These are phyloP conservation scores for Rugonectria rugulosa DNA, from an alignment of 2,329 filamentous ascomycete species.

Conservation along the genomic window DNA sequence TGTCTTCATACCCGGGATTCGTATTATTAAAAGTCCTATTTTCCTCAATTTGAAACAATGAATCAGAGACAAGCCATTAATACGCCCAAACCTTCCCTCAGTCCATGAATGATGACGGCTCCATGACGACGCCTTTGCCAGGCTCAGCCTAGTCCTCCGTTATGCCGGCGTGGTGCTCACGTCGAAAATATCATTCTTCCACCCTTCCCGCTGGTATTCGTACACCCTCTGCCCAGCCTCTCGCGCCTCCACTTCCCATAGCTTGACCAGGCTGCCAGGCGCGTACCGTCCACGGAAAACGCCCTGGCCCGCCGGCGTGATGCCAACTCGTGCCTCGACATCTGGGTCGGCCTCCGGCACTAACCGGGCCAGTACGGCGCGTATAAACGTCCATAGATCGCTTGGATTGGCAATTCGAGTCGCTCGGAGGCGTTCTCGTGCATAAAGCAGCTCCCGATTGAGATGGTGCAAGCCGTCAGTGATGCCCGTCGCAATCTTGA, in stretches of 20 bases:
- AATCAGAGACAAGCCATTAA: no score
- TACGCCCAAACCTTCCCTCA: no score
- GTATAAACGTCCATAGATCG: constrained; percentile 82
- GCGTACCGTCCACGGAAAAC: constrained; percentile 87
- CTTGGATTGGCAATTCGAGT: constrained; percentile 82
- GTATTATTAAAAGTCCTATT: no score
- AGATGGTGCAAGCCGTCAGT: constrained; percentile 72
- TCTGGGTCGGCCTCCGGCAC: constrained; percentile 78
- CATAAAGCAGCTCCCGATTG: constrained; percentile 88
- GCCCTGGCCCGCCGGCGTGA: constrained; percentile 62
- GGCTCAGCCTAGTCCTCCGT: no score
- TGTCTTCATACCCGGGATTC: no score
- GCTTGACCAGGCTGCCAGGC: constrained; percentile 84
- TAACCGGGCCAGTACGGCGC: constrained; percentile 80
- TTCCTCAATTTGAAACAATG: no score
- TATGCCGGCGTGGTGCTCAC: constrained; percentile 46
- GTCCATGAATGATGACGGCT: no score
- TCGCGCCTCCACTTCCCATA: constrained; percentile 85
- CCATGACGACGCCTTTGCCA: no score
- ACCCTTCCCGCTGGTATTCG: constrained; percentile 74
- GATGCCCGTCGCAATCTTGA: constrained; percentile 76
- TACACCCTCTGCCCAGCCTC: constrained; percentile 77
- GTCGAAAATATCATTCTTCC: constrained; percentile 87
- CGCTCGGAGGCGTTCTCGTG: constrained; percentile 84
- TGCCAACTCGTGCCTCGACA: constrained; percentile 75